Conservation (phyloP, 306 rosid species). For the Hylodesmum podocarpum region DNA sequence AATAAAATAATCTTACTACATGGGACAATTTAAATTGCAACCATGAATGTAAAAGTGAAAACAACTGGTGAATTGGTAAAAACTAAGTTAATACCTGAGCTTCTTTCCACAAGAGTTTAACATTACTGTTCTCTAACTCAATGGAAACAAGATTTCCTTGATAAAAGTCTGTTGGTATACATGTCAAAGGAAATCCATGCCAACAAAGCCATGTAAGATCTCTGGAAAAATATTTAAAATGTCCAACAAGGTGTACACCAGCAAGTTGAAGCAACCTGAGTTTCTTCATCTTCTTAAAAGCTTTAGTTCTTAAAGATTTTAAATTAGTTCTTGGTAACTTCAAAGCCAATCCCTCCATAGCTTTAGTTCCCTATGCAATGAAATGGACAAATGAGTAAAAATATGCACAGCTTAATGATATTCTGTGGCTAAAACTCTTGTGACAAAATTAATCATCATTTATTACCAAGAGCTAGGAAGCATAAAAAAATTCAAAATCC, state of each 20-base stretch:
- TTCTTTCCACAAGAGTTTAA: not conserved
- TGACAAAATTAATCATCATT: not conserved
- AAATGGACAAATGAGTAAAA: not conserved
- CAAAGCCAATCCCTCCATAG: not conserved
- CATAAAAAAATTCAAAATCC: not conserved
- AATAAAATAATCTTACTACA: too few species aligned
- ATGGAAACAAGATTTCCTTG: not conserved
- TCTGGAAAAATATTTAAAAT: not conserved
- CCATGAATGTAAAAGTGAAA: not conserved
- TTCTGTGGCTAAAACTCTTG: not conserved
- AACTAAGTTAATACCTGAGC: not conserved
- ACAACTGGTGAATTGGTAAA: not conserved
- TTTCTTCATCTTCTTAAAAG: not conserved
- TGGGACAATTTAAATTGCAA: not conserved
- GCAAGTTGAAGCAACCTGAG: conserved; percentile 3
- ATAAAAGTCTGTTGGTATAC: not conserved
- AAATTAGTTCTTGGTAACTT: not conserved
- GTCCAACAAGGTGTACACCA: not conserved
- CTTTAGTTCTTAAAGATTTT: not conserved
- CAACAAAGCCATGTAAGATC: not conserved
- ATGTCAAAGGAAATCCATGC: not conserved
- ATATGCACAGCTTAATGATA: not conserved
- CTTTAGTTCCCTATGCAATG: not conserved
- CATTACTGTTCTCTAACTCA: not conserved
- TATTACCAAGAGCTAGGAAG: not conserved